Base-by-base conservation (phyloP, 345 rosid species). In the Euphorbia pulcherrima region DNA sequence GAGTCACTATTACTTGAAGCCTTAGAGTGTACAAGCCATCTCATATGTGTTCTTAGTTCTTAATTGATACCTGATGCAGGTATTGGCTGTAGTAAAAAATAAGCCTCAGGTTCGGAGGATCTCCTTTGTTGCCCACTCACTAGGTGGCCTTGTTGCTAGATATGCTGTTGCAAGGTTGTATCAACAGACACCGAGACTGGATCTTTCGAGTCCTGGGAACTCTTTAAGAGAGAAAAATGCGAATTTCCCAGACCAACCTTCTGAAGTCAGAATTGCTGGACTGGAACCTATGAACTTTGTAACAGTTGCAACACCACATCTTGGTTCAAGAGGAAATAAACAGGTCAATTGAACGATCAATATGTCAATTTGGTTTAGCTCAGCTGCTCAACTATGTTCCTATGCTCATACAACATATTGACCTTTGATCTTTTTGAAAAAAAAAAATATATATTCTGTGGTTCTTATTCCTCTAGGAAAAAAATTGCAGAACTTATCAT, bases 221-320 rank as follows among this genome's bases (percentile, higher is more conserved):
- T 39, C 73, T 62, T 30, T 64, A 27, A 61, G 41, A n/a, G 65
- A 66, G 63, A 69, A 74, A 46, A 67, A 65, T 41, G 21, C 35
- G 68, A 67, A 71, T 54, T 71, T 64, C 39, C 60, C 59, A 62
- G 79, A 77, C 65, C 80, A 81, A 65, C 72, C 83, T 73, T 80
- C 29, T 21, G 77, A 74, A 79, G 84, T 74, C 67, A 80, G 74
- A 83, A 87, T 92, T 69, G 97, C 92, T 72, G 96, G 96, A 71
- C 79, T 90, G 80, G 89, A 93, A 70, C 94, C 98, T 40, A 82
- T 90, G 84, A 93, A 93, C 81, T 93, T 93, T 72, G 82, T 90
- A 81, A 93, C 98, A 39, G 77, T 88, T 81, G 97, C 98, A 30
- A 84, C 98, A 39, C 98, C 98, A 40, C 98, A 93, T 84, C 98